Evolutionary conservation across 768 basidiomycete species (phyloP), one percentile per base, ranked within the genome.

Genomic region (Leucocoprinus leucothites): DNA sequence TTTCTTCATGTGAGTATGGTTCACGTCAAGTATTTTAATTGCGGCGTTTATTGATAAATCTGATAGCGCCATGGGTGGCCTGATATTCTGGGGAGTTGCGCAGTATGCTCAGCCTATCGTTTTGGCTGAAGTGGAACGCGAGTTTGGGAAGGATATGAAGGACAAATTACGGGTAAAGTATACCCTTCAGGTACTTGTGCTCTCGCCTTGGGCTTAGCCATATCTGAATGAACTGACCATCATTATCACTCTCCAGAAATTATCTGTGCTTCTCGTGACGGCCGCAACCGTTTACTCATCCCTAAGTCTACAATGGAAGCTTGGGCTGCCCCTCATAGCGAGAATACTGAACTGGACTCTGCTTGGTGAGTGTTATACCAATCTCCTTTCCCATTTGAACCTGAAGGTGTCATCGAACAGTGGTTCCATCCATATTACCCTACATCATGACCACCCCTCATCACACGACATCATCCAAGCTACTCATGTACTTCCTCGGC

Each of bases 291-390:
- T 71, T 2, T 76, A 75, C 53, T 91, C 89, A 2, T 79, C 84
- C 4, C 58, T 54, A 11, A 84, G 75, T 62, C 72, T 93, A 16
- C 85, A 83, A 64, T 78, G 78, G 5, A 93, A 87, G 62, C 66
- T 63, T 14, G 91, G 91, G 1, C 69, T 93, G 7, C 87, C 91
- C 0, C 54, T 74, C 0, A 3, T 73, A 7, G 85, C 85, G 57
- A 89, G 90, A 60, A 60, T 77, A 4, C 58, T 69, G 1, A 87
- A 87, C 25, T 94, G 91, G 91, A 60, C 70, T 1, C 65, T 84
- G 4, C 74, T 94, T 9, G 67, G 89, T 91, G 61, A 16, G 79
- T 66, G 13, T 16, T 34, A 21, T 51, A 19, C 22, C 48, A 50
- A 35, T 36, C 28, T 41, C 19, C 26, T 7, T 2, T 9, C 16